Evolutionary conservation across 768 basidiomycete genomes (phyloP).

Genomic region (Leccinellum albellum): DNA sequence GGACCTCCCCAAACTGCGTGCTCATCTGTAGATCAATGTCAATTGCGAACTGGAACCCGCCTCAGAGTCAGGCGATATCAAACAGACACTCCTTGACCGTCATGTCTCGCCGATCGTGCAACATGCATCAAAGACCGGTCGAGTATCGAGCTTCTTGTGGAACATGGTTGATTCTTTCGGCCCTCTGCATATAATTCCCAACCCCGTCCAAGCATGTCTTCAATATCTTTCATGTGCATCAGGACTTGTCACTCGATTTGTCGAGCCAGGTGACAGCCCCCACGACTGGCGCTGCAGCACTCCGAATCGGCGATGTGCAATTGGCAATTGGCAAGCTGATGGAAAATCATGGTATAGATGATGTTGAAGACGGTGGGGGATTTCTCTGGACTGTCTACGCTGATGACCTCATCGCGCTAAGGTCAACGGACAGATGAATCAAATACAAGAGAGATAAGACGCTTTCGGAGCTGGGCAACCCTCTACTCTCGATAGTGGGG

Average conservation of each 20-base stretch:
- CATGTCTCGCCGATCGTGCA: constrained; percentile 87
- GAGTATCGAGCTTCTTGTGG: constrained; percentile 53
- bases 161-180: constrained; percentile 88
- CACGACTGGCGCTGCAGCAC: constrained; percentile 92
- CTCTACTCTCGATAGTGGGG: no score
- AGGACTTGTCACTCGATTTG: constrained; percentile 81
- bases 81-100: constrained; percentile 88
- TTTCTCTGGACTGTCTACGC: no score
- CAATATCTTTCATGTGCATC: constrained; percentile 97
- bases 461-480: no score
- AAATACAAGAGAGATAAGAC: no score
- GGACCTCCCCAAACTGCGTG: no score
- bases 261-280: constrained; percentile 94
- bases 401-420: no score
- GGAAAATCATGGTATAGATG: no score
- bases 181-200: constrained; percentile 99
- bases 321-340: no score
- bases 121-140: constrained; percentile 92
- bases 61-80: constrained; percentile 70
- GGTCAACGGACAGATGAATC: no score
- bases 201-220: constrained; percentile 95
- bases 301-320: no score
- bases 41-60: constrained; percentile 82
- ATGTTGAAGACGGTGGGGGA: no score
- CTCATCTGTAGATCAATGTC: no score